These are phyloP conservation scores for Copromyces sp. DNA, from an alignment of 495 filamentous ascomycete species.

Conservation along the genomic window DNA sequence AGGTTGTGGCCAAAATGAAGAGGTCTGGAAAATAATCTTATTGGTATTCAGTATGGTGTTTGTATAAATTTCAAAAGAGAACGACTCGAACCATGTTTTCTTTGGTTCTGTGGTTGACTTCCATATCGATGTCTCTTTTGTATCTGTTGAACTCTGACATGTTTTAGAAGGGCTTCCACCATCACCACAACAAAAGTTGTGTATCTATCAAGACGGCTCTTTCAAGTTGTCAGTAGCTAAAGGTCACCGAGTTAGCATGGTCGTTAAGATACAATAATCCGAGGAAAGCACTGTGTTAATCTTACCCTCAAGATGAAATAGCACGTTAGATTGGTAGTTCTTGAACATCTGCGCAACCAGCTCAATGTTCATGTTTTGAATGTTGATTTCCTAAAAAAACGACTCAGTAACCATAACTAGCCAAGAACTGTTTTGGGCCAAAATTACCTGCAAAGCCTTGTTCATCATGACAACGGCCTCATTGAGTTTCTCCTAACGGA, in stretches of 20 bases:
- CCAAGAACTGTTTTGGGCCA: neutral
- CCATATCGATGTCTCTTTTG: neutral
- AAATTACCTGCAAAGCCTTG: constrained; percentile 68
- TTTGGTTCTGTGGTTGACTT: neutral
- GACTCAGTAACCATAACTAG: neutral
- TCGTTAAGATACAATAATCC: neutral
- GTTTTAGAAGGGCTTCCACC: neutral
- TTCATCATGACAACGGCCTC: constrained; percentile 89
- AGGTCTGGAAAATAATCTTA: neutral
- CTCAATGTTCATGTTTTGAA: constrained; percentile 97
- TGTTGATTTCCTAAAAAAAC: constrained; percentile 76
- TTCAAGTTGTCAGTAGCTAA: constrained; percentile 78
- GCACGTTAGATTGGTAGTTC: constrained; percentile 96
- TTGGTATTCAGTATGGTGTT: too few species aligned
- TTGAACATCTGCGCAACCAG: constrained; percentile 99
- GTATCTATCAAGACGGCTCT: constrained; percentile 50
- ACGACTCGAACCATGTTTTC: neutral
- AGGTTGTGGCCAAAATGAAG: neutral
- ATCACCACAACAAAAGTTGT: neutral
- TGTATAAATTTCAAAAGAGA: too few species aligned
- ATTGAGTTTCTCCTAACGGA: constrained; percentile 83
- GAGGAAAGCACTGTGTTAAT: neutral
- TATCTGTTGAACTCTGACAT: neutral
- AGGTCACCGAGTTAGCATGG: neutral
- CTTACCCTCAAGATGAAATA: constrained; percentile 93